Conservation (phyloP, 306 rosid species). For the Cicer arietinum region DNA sequence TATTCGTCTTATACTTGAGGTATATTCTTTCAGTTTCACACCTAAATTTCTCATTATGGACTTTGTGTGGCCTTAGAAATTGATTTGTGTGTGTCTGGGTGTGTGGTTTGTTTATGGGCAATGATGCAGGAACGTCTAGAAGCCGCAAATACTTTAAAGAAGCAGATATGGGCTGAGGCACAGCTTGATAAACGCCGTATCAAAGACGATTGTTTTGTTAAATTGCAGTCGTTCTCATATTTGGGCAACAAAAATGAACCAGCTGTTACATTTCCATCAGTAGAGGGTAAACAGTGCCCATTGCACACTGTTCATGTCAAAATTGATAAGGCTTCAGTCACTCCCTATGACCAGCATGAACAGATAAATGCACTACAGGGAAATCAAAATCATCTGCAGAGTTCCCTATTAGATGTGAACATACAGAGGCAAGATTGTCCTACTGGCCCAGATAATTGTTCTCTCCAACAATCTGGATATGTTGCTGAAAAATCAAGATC, state of each 20-base stretch:
- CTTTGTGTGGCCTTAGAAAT: conserved; percentile 8
- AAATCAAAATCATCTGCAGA: conserved; percentile 42
- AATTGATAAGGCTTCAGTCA: conserved; percentile 45
- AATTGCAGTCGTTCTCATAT: conserved; percentile 45
- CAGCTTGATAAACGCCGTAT: conserved; percentile 72
- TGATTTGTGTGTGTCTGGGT: not conserved
- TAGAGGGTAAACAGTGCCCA: conserved; percentile 53
- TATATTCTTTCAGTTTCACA: conserved; percentile 39
- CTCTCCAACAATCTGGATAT: conserved; percentile 55
- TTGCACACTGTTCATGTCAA: conserved; percentile 37
- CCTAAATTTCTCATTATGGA: not conserved
- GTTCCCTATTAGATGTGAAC: conserved; percentile 54
- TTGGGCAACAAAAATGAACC: conserved; percentile 52
- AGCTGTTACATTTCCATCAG: conserved; percentile 43
- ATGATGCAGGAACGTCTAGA: conserved; percentile 80
- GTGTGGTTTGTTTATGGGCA: conserved; percentile 30
- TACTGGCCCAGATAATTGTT: conserved; percentile 52
- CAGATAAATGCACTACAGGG: conserved; percentile 44
- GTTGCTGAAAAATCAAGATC: conserved; percentile 64
- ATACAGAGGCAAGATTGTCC: conserved; percentile 55
- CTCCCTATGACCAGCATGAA: conserved; percentile 47
- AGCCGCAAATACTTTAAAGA: conserved; percentile 78
- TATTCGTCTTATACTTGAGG: conserved; percentile 71
- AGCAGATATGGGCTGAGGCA: conserved; percentile 78
- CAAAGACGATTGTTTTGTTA: conserved; percentile 61